Base-by-base conservation (phyloP, 169 alveolate genomes). In the Plasmodium cynomolgi region DNA sequence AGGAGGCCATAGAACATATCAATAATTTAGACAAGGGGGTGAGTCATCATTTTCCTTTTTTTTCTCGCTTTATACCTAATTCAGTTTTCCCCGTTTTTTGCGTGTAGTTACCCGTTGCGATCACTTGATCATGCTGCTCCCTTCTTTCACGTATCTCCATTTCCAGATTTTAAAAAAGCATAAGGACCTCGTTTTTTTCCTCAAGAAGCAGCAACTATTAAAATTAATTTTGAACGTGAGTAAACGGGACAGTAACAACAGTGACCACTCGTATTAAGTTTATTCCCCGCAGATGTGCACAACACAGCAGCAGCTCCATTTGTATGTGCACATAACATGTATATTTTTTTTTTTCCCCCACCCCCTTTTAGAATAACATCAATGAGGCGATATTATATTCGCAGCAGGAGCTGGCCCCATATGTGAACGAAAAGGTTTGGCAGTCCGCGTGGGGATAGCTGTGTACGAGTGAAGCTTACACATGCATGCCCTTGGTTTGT, bases 361-460 rank as follows among this genome's bases (percentile, higher is more conserved):
- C n/a, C n/a, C n/a, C 34, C 34, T 29, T 91, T 26, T 39, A 91
- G 95, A 91, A 71, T 91, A 91, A 91, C 39, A 82, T 91, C 33
- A 82, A 72, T 9, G 95, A 91, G 72, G 95, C 95, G n/a, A 91
- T 91, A 71, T 31, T 31, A 47, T 91, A 91, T 91, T 91, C 95
- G 33, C 95, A 91, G 83, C 83, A 82, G 58, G 95, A 91, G 56
- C 75, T 91, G 37, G 95, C 95, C 26, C 91, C 95, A 13, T 72
- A 81, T 81, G 92, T 91, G 62, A 91, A 81, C 8, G 95, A 91
- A 71, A 91, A 91, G 94, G 94, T 88, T 54, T n/a, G 83, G 15
- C 34, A 15, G 2, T 47, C 68, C 41, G n/a, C 15, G 62, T 31
- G 26, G 17, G 11, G 29, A 37, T 17, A 79, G 29, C 13, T 1